Base-by-base conservation (phyloP, 2,329 filamentous ascomycete genomes). In the Neodidymelliopsis sp. region DNA sequence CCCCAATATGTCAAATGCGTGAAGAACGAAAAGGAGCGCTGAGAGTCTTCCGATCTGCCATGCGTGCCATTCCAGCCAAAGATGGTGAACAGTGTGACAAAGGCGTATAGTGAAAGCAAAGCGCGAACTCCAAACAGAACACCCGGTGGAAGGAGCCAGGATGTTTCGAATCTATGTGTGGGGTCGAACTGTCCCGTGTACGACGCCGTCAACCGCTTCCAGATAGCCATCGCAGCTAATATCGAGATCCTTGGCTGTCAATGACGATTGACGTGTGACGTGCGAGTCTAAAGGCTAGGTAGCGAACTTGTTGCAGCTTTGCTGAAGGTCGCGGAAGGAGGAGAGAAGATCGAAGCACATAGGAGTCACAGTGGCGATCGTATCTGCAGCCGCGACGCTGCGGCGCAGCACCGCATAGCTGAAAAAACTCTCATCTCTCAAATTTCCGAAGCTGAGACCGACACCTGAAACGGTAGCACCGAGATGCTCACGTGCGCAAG, bases 1-100 rank as follows among this genome's bases (percentile, higher is more conserved):
- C 89, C 89, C 89, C 89, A 94, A 79, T 87, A 94, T 8, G 88
- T 90, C 49, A 94, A 77, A 64, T 86, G 79, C 20, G 91, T 95
- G 77, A 96, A 95, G 79, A 84, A 95, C 62, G 86, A 90, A 77
- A 95, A 94, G 34, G 80, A 81, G 34, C 77, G 73, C 41, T 77
- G 75, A 9, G 65, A 63, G 1, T 63, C 66, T 24, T 66, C 56
- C 66, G 79, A 80, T 37, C 80, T 54, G 24, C 72, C 68, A 67
- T 83, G 79, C n/a, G 78, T 74, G 64, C 84, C 85, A 52, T 83
- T 75, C 79, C 82, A 89, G 53, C 78, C 85, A 67, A 91, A 84
- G 66, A 84, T 82, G 77, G 86, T 84, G 75, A 94, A 79, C 49
- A 88, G 80, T 10, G 84, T 84, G 18, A 79, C 74, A 72, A 94